Percentiles rank a stretch among this genome's conserved stretches.
phyloP scores from a whole-genome alignment of 2,329 filamentous ascomycete genomes.

The Ascochyta lentis region DNA sequence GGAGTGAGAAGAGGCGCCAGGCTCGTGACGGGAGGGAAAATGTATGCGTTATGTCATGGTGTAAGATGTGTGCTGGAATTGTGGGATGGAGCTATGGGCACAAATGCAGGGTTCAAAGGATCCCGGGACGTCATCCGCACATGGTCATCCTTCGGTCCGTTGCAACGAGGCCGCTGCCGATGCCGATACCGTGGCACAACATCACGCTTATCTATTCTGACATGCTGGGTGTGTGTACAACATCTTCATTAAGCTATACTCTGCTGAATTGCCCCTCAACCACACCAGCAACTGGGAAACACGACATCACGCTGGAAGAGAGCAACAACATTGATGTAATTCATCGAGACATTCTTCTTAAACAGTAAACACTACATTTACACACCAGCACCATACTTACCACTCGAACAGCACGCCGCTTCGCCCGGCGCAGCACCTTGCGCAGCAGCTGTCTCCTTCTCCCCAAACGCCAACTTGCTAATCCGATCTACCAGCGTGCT shows the following conservation, averaged over 20 bases:
- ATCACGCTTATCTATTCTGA: too few relatives aligned
- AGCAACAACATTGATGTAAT: too few relatives aligned
- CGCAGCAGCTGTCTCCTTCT: slow-evolving; percentile 34
- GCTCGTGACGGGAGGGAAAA: not conserved
- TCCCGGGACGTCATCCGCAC: slow-evolving; percentile 11
- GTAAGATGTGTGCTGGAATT: not conserved
- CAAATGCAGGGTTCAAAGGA: slow-evolving; percentile 10
- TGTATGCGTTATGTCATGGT: slow-evolving; percentile 14
- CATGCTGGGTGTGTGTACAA: too few relatives aligned
- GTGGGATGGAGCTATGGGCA: slow-evolving; percentile 14
- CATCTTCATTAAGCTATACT: too few relatives aligned
- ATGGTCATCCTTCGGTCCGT: slow-evolving; percentile 2
- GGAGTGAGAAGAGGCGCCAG: slow-evolving; percentile 2
- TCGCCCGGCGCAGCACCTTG: slow-evolving; percentile 2
- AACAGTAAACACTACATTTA: not conserved
- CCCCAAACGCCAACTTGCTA: slow-evolving; percentile 57
- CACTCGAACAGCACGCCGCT: slow-evolving; percentile 23
- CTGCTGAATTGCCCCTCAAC: too few relatives aligned
- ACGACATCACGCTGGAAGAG: too few relatives aligned
- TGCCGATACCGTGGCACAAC: too few relatives aligned
- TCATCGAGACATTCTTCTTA: too few relatives aligned
- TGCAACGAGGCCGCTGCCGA: too few relatives aligned
- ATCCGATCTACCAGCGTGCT: slow-evolving; percentile 58
- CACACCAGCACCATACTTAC: slow-evolving; percentile 31
- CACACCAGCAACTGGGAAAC: too few relatives aligned